phyloP scores from a whole-genome alignment of 108 stramenopile species.

The Cyclotella choctawhatcheeana region DNA sequence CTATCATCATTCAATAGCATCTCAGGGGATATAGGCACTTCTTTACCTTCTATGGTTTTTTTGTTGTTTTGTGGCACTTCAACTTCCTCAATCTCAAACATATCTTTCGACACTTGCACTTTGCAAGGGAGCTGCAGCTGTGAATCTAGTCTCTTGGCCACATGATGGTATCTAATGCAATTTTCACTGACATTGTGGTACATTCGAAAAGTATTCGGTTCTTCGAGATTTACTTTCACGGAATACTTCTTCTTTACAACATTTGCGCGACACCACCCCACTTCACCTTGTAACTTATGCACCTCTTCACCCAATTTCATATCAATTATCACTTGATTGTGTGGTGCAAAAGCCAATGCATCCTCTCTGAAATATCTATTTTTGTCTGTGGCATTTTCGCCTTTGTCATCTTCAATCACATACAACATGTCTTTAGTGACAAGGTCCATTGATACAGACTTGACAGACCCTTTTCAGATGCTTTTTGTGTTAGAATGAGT shows the following conservation, averaged over 20 bases:
- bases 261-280: background rate
- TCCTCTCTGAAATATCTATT: background rate
- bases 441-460: conserved; percentile 1
- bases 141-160: background rate
- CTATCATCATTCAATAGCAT: background rate
- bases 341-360: background rate
- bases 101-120: background rate
- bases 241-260: background rate
- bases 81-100: background rate
- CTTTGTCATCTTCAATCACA: background rate
- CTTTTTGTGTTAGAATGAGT: too few relatives aligned
- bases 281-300: background rate
- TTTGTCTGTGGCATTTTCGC: background rate
- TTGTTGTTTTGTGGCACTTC: background rate
- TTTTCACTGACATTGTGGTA: background rate
- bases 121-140: background rate
- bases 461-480: too few relatives aligned
- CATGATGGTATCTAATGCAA: background rate
- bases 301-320: background rate
- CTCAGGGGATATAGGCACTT: background rate
- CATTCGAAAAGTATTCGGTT: background rate
- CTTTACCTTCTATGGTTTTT: background rate
- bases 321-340: background rate
- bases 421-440: background rate
- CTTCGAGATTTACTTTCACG: background rate